Percentiles rank a stretch among this genome's conserved stretches.
Evolutionary conservation across 306 rosid genomes (phyloP).

Genomic region (Fagus sylvatica): DNA sequence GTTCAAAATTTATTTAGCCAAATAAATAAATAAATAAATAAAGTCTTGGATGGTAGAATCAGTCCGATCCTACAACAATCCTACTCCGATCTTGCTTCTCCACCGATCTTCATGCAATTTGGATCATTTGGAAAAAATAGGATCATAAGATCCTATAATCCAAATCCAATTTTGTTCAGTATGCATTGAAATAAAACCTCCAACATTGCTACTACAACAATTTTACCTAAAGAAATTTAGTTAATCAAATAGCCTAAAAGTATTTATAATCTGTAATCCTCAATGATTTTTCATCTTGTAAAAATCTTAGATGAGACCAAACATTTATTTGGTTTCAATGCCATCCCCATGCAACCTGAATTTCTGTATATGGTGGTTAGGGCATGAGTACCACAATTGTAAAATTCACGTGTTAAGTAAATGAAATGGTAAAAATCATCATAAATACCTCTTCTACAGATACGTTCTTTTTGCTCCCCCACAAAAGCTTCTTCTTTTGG

Average conservation of each 20-base stretch:
- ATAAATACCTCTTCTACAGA: slow-evolving; percentile 68
- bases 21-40: no score
- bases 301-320: slow-evolving; percentile 1
- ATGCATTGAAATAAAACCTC: background rate
- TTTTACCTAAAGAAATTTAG: background rate
- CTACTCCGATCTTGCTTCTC: no score
- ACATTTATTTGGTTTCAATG: slow-evolving; percentile 1
- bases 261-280: background rate
- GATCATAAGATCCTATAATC: no score
- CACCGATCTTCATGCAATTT: no score
- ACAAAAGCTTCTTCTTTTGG: slow-evolving; percentile 95
- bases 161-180: no score
- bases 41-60: no score
- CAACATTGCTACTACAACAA: background rate
- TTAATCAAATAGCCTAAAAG: background rate
- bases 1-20: no score
- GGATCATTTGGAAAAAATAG: no score
- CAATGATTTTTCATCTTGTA: background rate
- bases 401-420: background rate
- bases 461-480: slow-evolving; percentile 84
- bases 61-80: no score
- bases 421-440: slow-evolving; percentile 19
- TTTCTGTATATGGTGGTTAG: background rate
- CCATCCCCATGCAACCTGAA: background rate
- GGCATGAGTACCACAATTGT: background rate